phyloP scores from a whole-genome alignment of 2,329 filamentous ascomycete species.

The Pseudogymnoascus sp. region DNA sequence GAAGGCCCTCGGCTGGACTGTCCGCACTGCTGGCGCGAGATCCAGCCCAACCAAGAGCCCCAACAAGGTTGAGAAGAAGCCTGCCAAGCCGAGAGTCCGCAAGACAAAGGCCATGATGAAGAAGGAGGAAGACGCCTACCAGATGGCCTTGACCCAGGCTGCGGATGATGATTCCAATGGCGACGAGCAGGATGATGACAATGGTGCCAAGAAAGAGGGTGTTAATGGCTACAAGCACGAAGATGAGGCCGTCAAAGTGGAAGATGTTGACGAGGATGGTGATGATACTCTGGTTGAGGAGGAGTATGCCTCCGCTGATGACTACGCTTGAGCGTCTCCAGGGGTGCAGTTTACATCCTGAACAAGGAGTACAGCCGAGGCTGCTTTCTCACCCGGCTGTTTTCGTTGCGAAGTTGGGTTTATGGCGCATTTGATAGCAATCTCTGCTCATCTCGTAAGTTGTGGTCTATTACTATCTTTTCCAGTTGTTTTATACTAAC shows the following conservation, averaged over 20 bases:
- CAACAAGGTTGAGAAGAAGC: background rate
- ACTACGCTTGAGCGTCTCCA: background rate
- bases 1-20: conserved; percentile 33
- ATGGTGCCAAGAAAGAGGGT: background rate
- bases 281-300: background rate
- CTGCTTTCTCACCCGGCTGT: background rate
- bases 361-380: background rate
- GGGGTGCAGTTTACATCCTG: background rate
- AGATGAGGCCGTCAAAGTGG: background rate
- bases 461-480: background rate
- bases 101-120: background rate
- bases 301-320: background rate
- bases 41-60: background rate
- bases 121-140: background rate
- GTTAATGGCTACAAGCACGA: background rate
- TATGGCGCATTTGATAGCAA: background rate
- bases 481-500: background rate
- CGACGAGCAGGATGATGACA: background rate
- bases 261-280: background rate
- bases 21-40: background rate
- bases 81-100: background rate
- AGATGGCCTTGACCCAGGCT: background rate
- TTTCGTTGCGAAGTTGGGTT: background rate
- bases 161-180: background rate
- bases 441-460: background rate